Evolutionary conservation across 1,284 basidiomycete species (phyloP).

Genomic region (Spongiforma sp.): DNA sequence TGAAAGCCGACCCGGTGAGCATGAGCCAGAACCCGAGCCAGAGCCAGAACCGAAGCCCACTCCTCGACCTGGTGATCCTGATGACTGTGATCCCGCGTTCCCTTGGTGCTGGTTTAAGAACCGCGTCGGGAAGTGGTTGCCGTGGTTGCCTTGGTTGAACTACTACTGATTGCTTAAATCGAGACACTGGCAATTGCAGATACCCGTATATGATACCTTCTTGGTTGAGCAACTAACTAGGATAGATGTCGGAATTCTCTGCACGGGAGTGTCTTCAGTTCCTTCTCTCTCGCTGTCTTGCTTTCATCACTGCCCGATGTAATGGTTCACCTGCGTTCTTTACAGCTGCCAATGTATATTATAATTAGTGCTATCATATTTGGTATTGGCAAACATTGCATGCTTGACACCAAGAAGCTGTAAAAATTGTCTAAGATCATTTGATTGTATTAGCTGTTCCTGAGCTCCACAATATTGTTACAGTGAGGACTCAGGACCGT

Average conservation of each 20-base stretch:
- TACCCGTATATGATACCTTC: conserved; percentile 26
- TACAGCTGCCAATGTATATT: neutral
- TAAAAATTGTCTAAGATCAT: too few relatives aligned
- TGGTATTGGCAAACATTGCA: too few relatives aligned
- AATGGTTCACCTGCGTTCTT: neutral
- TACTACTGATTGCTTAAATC: conserved; percentile 25
- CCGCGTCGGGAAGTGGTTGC: conserved; percentile 27
- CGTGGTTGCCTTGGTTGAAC: conserved; percentile 32
- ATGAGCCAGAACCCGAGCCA: conserved; percentile 29
- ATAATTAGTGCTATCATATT: too few relatives aligned
- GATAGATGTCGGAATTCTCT: conserved; percentile 12
- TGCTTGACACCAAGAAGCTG: too few relatives aligned
- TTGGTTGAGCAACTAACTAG: conserved; percentile 20
- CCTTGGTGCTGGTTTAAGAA: conserved; percentile 37
- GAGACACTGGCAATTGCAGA: conserved; percentile 15
- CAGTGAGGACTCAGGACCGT: too few relatives aligned
- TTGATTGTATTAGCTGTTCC: too few relatives aligned
- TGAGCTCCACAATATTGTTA: too few relatives aligned
- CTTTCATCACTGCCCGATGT: too few relatives aligned
- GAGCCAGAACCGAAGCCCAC: conserved; percentile 32
- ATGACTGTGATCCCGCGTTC: conserved; percentile 29
- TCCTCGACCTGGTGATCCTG: conserved; percentile 38
- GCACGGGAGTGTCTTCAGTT: conserved; percentile 3
- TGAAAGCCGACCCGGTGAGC: conserved; percentile 30
- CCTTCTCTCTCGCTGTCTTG: conserved; percentile 11